phyloP scores from a whole-genome alignment of 768 basidiomycete genomes.

The Lactarius vividus region DNA sequence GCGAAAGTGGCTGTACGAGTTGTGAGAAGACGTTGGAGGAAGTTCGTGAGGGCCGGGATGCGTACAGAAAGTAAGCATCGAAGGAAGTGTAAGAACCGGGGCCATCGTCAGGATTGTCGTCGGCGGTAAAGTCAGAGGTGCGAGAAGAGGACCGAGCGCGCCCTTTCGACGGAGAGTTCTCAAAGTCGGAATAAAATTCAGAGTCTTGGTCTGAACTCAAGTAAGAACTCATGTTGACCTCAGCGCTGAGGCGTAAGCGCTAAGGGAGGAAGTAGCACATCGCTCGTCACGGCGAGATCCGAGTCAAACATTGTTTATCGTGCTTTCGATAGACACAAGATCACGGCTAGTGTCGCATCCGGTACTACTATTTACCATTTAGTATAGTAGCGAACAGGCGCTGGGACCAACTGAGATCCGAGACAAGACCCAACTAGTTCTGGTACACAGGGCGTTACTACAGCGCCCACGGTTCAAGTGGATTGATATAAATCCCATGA shows the following conservation, averaged over 20 bases:
- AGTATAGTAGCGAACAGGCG: neutral
- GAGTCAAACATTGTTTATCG: neutral
- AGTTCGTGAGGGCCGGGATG: constrained; percentile 62
- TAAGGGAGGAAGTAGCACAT: neutral
- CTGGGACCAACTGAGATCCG: neutral
- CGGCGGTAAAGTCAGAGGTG: constrained; percentile 31
- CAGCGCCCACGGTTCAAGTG: neutral
- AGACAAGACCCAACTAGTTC: neutral
- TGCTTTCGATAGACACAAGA: too few species aligned
- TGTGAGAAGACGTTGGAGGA: constrained; percentile 78
- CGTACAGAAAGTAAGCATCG: constrained; percentile 80
- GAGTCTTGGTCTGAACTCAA: constrained; percentile 14
- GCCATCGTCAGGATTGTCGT: constrained; percentile 27
- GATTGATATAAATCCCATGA: neutral
- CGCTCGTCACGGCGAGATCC: neutral
- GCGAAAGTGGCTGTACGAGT: constrained; percentile 65
- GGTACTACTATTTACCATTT: neutral
- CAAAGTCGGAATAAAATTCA: constrained; percentile 17
- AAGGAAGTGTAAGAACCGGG: constrained; percentile 69
- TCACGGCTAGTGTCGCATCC: neutral
- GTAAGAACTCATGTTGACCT: neutral
- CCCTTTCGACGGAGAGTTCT: constrained; percentile 21
- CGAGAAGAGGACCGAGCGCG: constrained; percentile 20
- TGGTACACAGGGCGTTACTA: neutral
- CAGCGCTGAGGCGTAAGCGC: neutral